Evolutionary conservation across 345 rosid genomes (phyloP), one percentile per base, ranked within the genome.

Genomic region (Ricinus communis): DNA sequence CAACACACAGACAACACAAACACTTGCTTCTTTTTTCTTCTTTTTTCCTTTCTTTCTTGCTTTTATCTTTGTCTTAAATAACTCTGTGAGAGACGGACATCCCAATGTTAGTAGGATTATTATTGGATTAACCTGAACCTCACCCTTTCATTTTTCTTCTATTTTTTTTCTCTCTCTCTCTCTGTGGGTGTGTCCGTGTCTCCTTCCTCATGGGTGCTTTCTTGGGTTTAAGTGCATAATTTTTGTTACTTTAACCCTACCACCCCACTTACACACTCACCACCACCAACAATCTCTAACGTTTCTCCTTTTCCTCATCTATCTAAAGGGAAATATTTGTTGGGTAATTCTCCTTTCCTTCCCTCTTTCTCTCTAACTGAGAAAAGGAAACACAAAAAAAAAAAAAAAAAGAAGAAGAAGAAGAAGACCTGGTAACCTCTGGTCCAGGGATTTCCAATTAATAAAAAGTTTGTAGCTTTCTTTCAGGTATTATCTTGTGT

Each of bases 401-500:
- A 38, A 15, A 25, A 41, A n/a, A 40, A 25, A 14, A 10, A n/a
- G n/a, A n/a, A n/a, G n/a, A n/a, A n/a, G n/a, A n/a, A n/a, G n/a
- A n/a, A n/a, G n/a, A n/a, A n/a, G n/a, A n/a, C n/a, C n/a, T n/a
- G n/a, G n/a, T n/a, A n/a, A n/a, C n/a, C n/a, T n/a, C n/a, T n/a
- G n/a, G n/a, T n/a, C n/a, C n/a, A n/a, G n/a, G n/a, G 40, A 14
- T 22, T 18, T 5, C 47, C 47, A 8, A 43, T 12, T 12, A 43
- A 43, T 43, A 8, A 8, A 43, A 53, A 46, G 11, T 52, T 51
- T 58, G 36, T 68, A 4, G 18, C 5, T 53, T 30, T 14, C 14
- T 43, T 12, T 52, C 70, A 46, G 76, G 81, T 77, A 71, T 45
- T n/a, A 49, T 5, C 52, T 27, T 60, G 46, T 60, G 14, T 24